phyloP scores from a whole-genome alignment of 257 asterid genomes.

The Plantago ovata region DNA sequence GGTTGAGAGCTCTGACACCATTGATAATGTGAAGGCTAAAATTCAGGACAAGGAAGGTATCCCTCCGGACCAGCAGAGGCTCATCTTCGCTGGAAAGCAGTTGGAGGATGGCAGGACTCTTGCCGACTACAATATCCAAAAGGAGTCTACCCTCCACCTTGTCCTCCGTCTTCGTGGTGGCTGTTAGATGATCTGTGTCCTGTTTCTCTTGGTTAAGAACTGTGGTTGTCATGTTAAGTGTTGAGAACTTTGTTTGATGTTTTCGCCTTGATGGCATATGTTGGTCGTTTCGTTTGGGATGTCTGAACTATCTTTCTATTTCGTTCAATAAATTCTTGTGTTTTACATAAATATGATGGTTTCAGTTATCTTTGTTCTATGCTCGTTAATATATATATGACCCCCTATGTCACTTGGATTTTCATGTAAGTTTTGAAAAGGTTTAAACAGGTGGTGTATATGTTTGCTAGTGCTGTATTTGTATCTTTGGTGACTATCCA shows the following conservation, averaged over 20 bases:
- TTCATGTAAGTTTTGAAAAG: too few relatives aligned
- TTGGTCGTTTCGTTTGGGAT: neutral
- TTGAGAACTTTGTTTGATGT: neutral
- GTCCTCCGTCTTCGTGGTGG: conserved; percentile 95
- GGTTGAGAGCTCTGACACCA: conserved; percentile 68
- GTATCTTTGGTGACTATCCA: too few relatives aligned
- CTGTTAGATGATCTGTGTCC: conserved; percentile 16
- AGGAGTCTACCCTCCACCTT: conserved; percentile 30
- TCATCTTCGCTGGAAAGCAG: conserved; percentile 70
- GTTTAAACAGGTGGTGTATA: too few relatives aligned
- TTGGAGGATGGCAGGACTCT: conserved; percentile 63
- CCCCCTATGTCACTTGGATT: too few relatives aligned
- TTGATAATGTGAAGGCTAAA: conserved; percentile 66
- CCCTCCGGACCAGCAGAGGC: conserved; percentile 88
- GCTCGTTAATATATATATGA: neutral
- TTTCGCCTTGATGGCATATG: neutral
- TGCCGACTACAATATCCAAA: conserved; percentile 51
- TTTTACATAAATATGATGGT: too few relatives aligned
- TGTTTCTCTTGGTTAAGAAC: neutral
- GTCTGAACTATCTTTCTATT: neutral
- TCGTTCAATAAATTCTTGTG: neutral
- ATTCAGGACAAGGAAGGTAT: conserved; percentile 77
- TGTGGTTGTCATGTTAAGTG: too few relatives aligned
- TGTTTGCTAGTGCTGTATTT: too few relatives aligned
- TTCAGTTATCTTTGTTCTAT: neutral